Conservation (phyloP, 2,329 filamentous ascomycete genomes). For the Cercospora brassicicola region DNA sequence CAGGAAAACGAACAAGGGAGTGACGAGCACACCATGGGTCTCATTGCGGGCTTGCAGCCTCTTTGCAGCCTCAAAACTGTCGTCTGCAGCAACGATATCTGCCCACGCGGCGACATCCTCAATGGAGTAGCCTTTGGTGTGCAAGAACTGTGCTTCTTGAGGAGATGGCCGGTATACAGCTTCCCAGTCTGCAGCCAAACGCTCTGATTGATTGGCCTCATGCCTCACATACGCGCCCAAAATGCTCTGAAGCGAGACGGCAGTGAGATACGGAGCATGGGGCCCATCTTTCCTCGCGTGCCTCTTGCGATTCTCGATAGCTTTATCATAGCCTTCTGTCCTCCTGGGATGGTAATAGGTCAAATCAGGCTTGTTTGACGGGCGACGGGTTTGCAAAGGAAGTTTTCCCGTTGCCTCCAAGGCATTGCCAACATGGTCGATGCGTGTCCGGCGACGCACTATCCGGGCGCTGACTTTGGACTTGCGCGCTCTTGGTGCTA, state of each 20-base stretch:
- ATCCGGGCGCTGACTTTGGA: neutral
- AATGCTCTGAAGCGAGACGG: constrained; percentile 8
- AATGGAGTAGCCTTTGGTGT: constrained; percentile 19
- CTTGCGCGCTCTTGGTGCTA: neutral
- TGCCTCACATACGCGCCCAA: constrained; percentile 8
- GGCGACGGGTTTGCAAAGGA: neutral
- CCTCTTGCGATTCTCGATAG: neutral
- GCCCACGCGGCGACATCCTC: constrained; percentile 33
- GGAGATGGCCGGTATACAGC: constrained; percentile 12
- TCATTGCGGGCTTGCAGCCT: constrained; percentile 17
- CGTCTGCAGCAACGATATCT: constrained; percentile 24
- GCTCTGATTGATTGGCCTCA: constrained; percentile 2
- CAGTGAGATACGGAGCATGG: neutral
- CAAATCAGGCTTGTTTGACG: neutral
- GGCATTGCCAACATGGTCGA: constrained; percentile 15
- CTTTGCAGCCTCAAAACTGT: constrained; percentile 28
- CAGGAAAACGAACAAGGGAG: constrained; percentile 51
- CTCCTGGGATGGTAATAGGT: constrained; percentile 9
- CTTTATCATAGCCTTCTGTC: neutral
- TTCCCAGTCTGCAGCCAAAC: constrained; percentile 22
- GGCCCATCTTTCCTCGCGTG: neutral
- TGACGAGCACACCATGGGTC: constrained; percentile 11
- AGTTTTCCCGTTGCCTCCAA: constrained; percentile 1
- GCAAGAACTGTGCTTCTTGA: constrained; percentile 21
- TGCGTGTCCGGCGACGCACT: constrained; percentile 6